Conservation (phyloP, 2,329 filamentous ascomycete genomes). For the Pseudogymnoascus pannorum region DNA sequence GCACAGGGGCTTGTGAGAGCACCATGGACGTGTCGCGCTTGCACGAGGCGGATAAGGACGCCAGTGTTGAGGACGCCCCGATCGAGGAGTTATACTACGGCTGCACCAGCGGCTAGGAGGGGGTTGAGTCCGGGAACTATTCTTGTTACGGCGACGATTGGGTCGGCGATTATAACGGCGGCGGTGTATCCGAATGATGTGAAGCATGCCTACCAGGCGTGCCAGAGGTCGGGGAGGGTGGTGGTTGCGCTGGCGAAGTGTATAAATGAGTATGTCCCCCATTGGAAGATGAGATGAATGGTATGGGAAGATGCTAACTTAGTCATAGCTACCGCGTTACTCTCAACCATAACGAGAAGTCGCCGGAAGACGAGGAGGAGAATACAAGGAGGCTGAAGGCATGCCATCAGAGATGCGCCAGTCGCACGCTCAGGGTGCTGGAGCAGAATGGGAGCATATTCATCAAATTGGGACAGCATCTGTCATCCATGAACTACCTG, state of each 20-base stretch:
- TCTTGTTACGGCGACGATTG: slow-evolving; percentile 17
- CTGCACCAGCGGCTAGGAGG: background rate
- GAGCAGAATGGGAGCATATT: slow-evolving; percentile 98
- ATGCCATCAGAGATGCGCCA: slow-evolving; percentile 88
- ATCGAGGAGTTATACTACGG: background rate
- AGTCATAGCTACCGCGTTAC: slow-evolving; percentile 72
- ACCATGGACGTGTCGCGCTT: background rate
- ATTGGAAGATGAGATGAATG: background rate
- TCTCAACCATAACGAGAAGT: slow-evolving; percentile 60
- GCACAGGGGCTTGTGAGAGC: background rate
- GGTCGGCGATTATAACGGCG: slow-evolving; percentile 18
- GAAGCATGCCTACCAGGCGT: slow-evolving; percentile 67
- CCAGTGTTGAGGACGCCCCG: background rate
- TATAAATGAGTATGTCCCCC: slow-evolving; percentile 70
- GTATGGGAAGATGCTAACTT: background rate
- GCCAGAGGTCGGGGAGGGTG: slow-evolving; percentile 72
- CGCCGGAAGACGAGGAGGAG: slow-evolving; percentile 51
- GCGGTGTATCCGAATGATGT: slow-evolving; percentile 60
- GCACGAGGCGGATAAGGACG: background rate
- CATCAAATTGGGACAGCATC: slow-evolving; percentile 92
- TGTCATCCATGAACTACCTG: slow-evolving; percentile 90
- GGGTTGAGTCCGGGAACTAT: slow-evolving; percentile 16
- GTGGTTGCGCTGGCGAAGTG: slow-evolving; percentile 66
- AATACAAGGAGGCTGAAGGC: slow-evolving; percentile 63
- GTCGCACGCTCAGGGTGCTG: slow-evolving; percentile 75